These are phyloP conservation scores for Gossypium australe DNA, from an alignment of 345 rosid species.

Conservation along the genomic window DNA sequence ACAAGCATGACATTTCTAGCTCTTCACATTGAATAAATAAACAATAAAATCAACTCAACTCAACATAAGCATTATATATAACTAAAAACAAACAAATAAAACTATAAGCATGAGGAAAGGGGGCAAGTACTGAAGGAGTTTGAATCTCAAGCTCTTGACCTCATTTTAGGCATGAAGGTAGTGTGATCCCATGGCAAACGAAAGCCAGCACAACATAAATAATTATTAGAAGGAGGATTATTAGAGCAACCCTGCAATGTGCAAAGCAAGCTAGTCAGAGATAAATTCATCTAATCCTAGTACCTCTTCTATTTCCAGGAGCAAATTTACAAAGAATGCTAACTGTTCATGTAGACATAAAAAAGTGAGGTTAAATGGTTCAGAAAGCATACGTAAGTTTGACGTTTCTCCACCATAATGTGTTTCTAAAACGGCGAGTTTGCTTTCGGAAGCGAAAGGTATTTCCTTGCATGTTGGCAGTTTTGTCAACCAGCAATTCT, in stretches of 20 bases:
- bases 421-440: slow-evolving; percentile 76
- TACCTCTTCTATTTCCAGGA: background rate
- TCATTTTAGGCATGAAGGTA: slow-evolving; percentile 77
- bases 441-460: slow-evolving; percentile 94
- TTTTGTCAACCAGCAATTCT: slow-evolving; percentile 92
- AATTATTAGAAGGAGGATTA: slow-evolving; percentile 53
- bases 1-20: background rate
- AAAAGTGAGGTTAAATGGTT: background rate
- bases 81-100: slow-evolving; percentile 5
- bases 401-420: slow-evolving; percentile 91
- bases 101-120: background rate
- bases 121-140: background rate
- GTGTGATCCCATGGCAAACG: slow-evolving; percentile 69
- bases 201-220: slow-evolving; percentile 67
- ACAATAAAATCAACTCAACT: background rate
- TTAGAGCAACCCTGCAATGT: slow-evolving; percentile 57
- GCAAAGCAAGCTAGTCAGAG: slow-evolving; percentile 18
- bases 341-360: background rate
- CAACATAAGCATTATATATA: background rate
- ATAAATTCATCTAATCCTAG: background rate
- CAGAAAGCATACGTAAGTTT: slow-evolving; percentile 65
- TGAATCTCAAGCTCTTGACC: slow-evolving; percentile 16
- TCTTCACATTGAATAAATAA: slow-evolving; percentile 20
- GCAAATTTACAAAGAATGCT: background rate
- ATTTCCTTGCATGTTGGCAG: slow-evolving; percentile 92